phyloP scores from a whole-genome alignment of 805 yeast genomes.

The Candida krabiensis region DNA sequence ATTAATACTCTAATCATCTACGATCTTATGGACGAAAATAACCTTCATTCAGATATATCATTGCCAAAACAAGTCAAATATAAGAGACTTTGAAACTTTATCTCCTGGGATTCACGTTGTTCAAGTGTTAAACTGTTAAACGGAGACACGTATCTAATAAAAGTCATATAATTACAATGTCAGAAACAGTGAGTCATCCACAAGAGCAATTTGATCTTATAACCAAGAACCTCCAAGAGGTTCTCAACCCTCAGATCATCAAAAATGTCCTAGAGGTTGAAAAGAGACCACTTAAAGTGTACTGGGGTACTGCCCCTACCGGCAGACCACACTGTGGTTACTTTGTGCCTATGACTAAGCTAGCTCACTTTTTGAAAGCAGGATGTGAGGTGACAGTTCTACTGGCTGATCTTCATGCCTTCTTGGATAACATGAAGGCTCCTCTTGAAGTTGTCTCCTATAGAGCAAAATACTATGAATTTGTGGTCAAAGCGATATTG shows the following conservation, averaged over 20 bases:
- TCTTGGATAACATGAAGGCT: constrained; percentile 97
- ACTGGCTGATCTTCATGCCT: constrained; percentile 95
- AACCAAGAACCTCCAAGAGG: constrained; percentile 88
- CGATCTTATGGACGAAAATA: too few relatives aligned
- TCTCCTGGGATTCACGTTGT: too few relatives aligned
- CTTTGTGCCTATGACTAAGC: constrained; percentile 95
- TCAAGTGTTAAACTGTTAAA: too few relatives aligned
- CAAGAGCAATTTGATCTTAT: constrained; percentile 70
- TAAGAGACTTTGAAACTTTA: too few relatives aligned
- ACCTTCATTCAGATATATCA: too few relatives aligned
- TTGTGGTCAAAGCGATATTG: constrained; percentile 79
- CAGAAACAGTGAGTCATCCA: constrained; percentile 42
- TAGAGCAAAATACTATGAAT: constrained; percentile 90
- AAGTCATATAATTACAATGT: too few relatives aligned
- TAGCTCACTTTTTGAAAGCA: constrained; percentile 92
- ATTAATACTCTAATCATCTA: too few relatives aligned
- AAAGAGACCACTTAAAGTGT: constrained; percentile 78
- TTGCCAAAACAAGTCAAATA: too few relatives aligned
- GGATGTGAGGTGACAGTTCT: constrained; percentile 93
- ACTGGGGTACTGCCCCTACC: constrained; percentile 99
- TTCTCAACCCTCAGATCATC: constrained; percentile 82
- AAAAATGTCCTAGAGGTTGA: constrained; percentile 78
- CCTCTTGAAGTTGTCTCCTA: constrained; percentile 85
- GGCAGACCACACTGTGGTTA: constrained; percentile 99
- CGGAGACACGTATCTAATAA: too few relatives aligned